Evolutionary conservation across 2,329 filamentous ascomycete genomes (phyloP).

Genomic region (Paecilomyces formosus): DNA sequence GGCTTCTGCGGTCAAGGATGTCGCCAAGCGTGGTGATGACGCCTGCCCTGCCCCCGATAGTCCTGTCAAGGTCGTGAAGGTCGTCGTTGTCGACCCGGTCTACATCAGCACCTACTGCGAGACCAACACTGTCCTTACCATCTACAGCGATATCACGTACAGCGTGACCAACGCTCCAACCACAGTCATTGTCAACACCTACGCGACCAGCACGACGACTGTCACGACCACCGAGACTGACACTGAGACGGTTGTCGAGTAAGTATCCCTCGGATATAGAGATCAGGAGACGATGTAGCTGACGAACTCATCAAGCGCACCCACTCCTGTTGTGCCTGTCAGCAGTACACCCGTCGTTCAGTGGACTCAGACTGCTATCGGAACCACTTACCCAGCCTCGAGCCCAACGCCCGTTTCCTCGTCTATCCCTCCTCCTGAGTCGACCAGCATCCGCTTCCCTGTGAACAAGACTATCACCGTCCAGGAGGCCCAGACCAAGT

Average conservation of each 20-base stretch:
- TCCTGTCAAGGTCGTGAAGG: not conserved
- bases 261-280: not conserved
- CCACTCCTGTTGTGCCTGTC: no score
- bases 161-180: not conserved
- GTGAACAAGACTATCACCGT: slow-evolving; percentile 24
- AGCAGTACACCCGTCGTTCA: no score
- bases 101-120: not conserved
- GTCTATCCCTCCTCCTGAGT: not conserved
- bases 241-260: not conserved
- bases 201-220: not conserved
- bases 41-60: not conserved
- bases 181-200: not conserved
- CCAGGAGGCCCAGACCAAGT: slow-evolving; percentile 31
- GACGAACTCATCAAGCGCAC: not conserved
- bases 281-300: not conserved
- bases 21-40: not conserved
- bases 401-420: not conserved
- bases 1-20: not conserved
- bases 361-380: no score
- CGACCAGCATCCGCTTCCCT: slow-evolving; percentile 23
- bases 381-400: no score
- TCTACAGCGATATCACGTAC: not conserved
- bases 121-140: not conserved
- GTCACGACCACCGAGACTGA: not conserved
- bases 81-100: not conserved